Evolutionary conservation across 768 basidiomycete genomes (phyloP), one percentile per base, ranked within the genome.

Genomic region (Scleroderma bovista): DNA sequence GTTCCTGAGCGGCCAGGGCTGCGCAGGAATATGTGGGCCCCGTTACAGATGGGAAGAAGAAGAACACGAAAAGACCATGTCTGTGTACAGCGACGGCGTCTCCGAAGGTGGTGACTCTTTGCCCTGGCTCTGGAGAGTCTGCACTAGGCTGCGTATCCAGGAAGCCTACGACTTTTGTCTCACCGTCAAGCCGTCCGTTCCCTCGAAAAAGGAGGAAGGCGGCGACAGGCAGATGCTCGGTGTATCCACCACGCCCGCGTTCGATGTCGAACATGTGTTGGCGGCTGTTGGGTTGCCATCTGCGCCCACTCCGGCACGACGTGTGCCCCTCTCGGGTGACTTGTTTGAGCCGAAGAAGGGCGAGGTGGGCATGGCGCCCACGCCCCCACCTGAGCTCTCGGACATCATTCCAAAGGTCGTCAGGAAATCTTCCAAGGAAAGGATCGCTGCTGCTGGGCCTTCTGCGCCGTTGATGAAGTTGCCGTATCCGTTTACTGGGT

Each of bases 41-140:
- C 80, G 87, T 13, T 80, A 83, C 58, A 76, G 84, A 54, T 90
- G 88, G 90, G 89, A 92, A 61, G 90, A 92, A 69, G 79, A 85
- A 44, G 81, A 82, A 23, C 74, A 71, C 15, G 84, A 86, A 60
- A 85, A 84, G 71, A 71, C 72, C 3, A 62, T 72, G 37, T 75
- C 79, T 4, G 58, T 73, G 20, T 77, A 79, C 57, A 75, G 70
- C 51, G 81, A 81, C 45, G 53, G 63, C 1, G 59, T 50, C 16
- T 62, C 69, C 12, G 78, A 79, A 23, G 58, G 62, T 15, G 73
- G 73, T 22, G 72, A n/a, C n/a, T n/a, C 76, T 13, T 74, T 93
- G 20, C 77, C 82, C 6, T 95, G 92, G 91, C 71, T 71, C 48
- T 94, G 92, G 92, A 76, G 80, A 43, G 80, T 85, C 48, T 72